These are phyloP conservation scores for Colletotrichum musae DNA, from an alignment of 2,329 filamentous ascomycete species.

Conservation along the genomic window DNA sequence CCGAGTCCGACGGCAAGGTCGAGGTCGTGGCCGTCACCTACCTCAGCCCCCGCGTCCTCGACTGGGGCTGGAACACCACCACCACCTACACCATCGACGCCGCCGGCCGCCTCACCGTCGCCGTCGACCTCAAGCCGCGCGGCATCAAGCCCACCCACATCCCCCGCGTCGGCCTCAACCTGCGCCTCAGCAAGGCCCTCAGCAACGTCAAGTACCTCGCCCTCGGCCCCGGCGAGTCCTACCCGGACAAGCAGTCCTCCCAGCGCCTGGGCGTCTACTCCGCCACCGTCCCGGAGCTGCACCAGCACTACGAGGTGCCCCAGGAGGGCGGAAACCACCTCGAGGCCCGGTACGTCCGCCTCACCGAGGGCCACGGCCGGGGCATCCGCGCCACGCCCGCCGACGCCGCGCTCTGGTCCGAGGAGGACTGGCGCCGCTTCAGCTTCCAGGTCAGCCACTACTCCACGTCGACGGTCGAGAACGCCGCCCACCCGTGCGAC, in stretches of 20 bases:
- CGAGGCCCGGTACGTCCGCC: slow-evolving; percentile 70
- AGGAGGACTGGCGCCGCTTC: slow-evolving; percentile 55
- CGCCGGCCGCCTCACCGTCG: slow-evolving; percentile 61
- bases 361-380: slow-evolving; percentile 48
- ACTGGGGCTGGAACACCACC: slow-evolving; percentile 68
- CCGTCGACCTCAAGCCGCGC: slow-evolving; percentile 59
- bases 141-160: slow-evolving; percentile 68
- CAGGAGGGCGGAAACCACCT: slow-evolving; percentile 78
- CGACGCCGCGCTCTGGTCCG: slow-evolving; percentile 48
- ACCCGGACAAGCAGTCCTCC: slow-evolving; percentile 72
- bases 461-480: slow-evolving; percentile 65
- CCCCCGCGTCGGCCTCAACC: slow-evolving; percentile 73
- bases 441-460: slow-evolving; percentile 72
- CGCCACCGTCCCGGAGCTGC: slow-evolving; percentile 62
- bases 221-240: slow-evolving; percentile 74
- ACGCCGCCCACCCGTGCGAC: slow-evolving; percentile 75
- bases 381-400: slow-evolving; percentile 49
- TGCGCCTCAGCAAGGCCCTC: slow-evolving; percentile 64
- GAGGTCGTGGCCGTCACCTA: slow-evolving; percentile 61
- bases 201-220: slow-evolving; percentile 71
- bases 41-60: slow-evolving; percentile 71
- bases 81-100: slow-evolving; percentile 67
- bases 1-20: slow-evolving; percentile 48
- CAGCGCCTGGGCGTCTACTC: slow-evolving; percentile 68
- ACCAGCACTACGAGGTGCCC: slow-evolving; percentile 74